These are phyloP conservation scores for Mucor mucedo DNA, from an alignment of 371 early-diverging fungal species.

Conservation along the genomic window DNA sequence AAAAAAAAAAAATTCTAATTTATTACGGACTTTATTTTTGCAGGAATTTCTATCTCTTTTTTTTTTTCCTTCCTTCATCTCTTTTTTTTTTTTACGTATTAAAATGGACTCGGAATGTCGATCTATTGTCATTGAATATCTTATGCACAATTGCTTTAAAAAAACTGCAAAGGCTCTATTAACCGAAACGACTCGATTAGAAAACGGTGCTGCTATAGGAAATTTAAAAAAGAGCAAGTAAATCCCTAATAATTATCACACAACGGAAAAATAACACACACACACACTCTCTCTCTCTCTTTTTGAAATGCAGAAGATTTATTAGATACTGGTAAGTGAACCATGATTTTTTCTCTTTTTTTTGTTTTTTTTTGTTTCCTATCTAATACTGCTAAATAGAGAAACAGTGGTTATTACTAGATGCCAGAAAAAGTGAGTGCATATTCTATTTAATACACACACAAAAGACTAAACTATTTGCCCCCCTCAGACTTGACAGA, in stretches of 20 bases:
- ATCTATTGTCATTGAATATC: slow-evolving; percentile 50
- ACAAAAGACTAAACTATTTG: too few species aligned
- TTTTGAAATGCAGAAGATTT: not conserved
- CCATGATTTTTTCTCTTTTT: too few species aligned
- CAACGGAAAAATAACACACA: slow-evolving; percentile 4
- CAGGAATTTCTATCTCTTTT: slow-evolving; percentile 2
- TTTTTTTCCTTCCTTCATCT: slow-evolving; percentile 4
- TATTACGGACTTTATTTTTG: not conserved
- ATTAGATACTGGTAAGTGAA: not conserved
- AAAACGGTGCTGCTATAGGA: slow-evolving; percentile 8
- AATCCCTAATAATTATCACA: not conserved
- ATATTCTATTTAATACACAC: too few species aligned
- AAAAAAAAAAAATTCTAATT: not conserved
- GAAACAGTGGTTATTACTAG: slow-evolving; percentile 37
- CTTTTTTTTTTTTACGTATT: not conserved
- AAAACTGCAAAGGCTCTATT: slow-evolving; percentile 67
- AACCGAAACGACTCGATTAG: slow-evolving; percentile 46
- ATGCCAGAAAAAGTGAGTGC: slow-evolving; percentile 46
- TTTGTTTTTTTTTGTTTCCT: too few species aligned
- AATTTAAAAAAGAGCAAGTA: slow-evolving; percentile 9
- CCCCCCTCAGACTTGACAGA: slow-evolving; percentile 34
- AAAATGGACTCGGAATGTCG: slow-evolving; percentile 34
- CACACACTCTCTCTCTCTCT: too few species aligned
- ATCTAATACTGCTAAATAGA: slow-evolving; percentile 1
- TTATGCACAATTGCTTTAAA: slow-evolving; percentile 65